These are phyloP conservation scores for Xerocomellus amylosporus DNA, from an alignment of 768 basidiomycete species.

Conservation along the genomic window DNA sequence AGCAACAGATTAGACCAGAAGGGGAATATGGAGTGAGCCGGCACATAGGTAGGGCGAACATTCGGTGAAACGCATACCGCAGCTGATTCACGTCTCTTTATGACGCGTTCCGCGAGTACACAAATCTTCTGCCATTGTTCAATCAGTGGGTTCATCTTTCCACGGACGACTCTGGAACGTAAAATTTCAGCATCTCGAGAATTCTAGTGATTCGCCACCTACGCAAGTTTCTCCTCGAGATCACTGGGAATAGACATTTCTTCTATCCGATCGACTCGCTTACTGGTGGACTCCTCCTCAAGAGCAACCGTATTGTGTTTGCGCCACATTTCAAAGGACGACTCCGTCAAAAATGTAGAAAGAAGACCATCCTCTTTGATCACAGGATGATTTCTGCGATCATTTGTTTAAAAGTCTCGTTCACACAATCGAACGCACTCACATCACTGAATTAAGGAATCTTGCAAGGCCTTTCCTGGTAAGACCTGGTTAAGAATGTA, in stretches of 20 bases:
- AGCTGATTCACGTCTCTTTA: conserved; percentile 89
- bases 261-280: conserved; percentile 74
- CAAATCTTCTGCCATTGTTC: conserved; percentile 93
- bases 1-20: conserved; percentile 38
- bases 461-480: conserved; percentile 74
- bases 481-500: neutral
- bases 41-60: conserved; percentile 60
- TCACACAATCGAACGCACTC: conserved; percentile 25
- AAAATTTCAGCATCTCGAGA: conserved; percentile 1
- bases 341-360: conserved; percentile 75
- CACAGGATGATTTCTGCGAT: conserved; percentile 82
- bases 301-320: conserved; percentile 72
- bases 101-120: conserved; percentile 79
- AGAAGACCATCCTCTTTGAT: conserved; percentile 85
- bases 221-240: conserved; percentile 86
- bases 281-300: conserved; percentile 85
- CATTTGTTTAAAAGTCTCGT: neutral
- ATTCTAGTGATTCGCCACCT: conserved; percentile 21
- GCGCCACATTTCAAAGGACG: conserved; percentile 84
- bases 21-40: conserved; percentile 68
- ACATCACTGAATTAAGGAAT: conserved; percentile 79
- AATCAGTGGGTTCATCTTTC: conserved; percentile 71
- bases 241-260: conserved; percentile 94
- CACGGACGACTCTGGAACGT: conserved; percentile 62
- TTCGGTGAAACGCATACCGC: conserved; percentile 73